Evolutionary conservation across 371 early-diverging fungal species (phyloP).

Genomic region (Saksenaea vasiformis): DNA sequence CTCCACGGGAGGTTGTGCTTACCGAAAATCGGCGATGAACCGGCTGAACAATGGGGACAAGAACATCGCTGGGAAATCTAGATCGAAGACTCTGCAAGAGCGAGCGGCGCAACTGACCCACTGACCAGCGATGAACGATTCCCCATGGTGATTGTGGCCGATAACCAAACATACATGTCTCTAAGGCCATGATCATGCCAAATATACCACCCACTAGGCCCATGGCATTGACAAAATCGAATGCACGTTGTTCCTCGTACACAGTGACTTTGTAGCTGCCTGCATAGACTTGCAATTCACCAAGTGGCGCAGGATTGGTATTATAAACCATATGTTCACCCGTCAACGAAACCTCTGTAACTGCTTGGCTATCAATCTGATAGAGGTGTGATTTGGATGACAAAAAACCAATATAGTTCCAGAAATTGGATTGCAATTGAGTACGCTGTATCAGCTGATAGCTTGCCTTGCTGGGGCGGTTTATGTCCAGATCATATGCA

Average conservation of each 20-base stretch:
- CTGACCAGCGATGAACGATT: slow-evolving; percentile 32
- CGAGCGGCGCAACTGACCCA: slow-evolving; percentile 26
- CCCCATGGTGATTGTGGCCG: slow-evolving; percentile 42
- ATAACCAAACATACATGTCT: slow-evolving; percentile 34
- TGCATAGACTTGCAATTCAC: slow-evolving; percentile 25
- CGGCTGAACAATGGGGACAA: slow-evolving; percentile 38
- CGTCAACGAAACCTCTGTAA: slow-evolving; percentile 9
- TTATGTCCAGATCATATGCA: slow-evolving; percentile 21
- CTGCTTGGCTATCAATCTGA: slow-evolving; percentile 11
- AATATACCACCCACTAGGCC: slow-evolving; percentile 41
- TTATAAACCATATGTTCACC: background rate
- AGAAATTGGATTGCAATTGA: slow-evolving; percentile 11
- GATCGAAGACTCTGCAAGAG: slow-evolving; percentile 22
- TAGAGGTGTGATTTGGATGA: background rate
- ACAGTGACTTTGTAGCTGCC: slow-evolving; percentile 12
- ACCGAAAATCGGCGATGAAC: slow-evolving; percentile 27
- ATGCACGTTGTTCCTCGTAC: slow-evolving; percentile 29
- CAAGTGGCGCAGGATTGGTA: slow-evolving; percentile 16
- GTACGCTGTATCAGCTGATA: slow-evolving; percentile 22
- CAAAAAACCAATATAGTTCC: slow-evolving; percentile 33
- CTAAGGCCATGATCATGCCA: slow-evolving; percentile 30
- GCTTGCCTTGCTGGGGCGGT: slow-evolving; percentile 16
- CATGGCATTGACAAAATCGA: slow-evolving; percentile 34
- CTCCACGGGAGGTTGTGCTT: background rate
- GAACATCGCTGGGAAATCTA: slow-evolving; percentile 21